phyloP scores from a whole-genome alignment of 2,329 filamentous ascomycete genomes.

The Aspergillus nomiae region DNA sequence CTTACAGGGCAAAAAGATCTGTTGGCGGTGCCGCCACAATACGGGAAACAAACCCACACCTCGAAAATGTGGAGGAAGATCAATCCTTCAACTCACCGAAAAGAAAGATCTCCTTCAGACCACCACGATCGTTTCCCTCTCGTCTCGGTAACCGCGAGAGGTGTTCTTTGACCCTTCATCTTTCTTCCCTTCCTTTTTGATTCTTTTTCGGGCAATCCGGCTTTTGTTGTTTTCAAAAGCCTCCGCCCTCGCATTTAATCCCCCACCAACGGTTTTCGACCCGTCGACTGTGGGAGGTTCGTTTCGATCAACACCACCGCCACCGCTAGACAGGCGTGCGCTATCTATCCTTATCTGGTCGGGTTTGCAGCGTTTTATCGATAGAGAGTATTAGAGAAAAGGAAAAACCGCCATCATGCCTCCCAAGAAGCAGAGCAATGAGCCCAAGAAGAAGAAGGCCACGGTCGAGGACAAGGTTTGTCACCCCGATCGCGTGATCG shows the following conservation, averaged over 20 bases:
- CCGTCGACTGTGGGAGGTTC: constrained; percentile 8
- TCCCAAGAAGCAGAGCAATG: constrained; percentile 48
- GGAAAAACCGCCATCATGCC: constrained; percentile 44
- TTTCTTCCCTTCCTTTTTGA: not conserved
- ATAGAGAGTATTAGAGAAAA: constrained; percentile 9
- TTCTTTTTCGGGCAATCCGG: not conserved
- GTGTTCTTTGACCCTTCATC: not conserved
- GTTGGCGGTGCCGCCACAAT: constrained; percentile 5
- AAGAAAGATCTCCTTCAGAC: not conserved
- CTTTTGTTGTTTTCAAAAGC: not conserved
- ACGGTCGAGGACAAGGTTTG: constrained; percentile 76
- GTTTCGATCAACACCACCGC: not conserved
- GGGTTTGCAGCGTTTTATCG: constrained; percentile 12
- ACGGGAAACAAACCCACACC: constrained; percentile 26
- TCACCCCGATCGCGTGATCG: constrained; percentile 5
- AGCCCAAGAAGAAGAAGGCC: constrained; percentile 52
- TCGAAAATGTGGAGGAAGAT: constrained; percentile 36
- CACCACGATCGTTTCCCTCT: constrained; percentile 3
- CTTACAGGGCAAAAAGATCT: not conserved
- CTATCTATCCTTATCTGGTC: constrained; percentile 12
- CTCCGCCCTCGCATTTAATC: not conserved
- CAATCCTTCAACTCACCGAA: constrained; percentile 13
- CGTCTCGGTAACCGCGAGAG: not conserved
- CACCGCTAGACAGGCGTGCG: not conserved
- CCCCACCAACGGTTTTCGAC: constrained; percentile 6